A percentile compares a stretch with the other conserved stretches of the same genome.
Conservation (phyloP, 192 early-diverging fungal species). For the Mortierella antarctica region DNA sequence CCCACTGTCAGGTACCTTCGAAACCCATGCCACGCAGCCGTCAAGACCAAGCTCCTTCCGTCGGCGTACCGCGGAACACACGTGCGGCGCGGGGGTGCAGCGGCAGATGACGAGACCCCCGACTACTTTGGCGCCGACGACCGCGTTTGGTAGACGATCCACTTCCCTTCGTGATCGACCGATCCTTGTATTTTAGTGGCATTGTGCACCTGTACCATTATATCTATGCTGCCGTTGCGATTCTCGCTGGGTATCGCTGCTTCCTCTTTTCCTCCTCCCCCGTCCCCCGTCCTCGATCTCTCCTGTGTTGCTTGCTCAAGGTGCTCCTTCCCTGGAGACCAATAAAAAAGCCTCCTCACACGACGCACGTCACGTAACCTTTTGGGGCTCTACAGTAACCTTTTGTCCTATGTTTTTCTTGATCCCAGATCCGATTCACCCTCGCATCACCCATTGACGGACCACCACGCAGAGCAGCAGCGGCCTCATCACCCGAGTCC, state of each 20-base stretch:
- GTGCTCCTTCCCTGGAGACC: no score
- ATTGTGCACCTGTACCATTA: neutral
- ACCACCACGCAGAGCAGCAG: no score
- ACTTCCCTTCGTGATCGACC: neutral
- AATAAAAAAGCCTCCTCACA: no score
- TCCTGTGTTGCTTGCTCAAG: no score
- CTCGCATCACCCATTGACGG: no score
- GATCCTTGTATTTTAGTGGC: slow-evolving; percentile 1
- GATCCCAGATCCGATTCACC: no score
- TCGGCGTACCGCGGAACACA: slow-evolving; percentile 30
- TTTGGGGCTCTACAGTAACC: neutral
- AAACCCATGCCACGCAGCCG: slow-evolving; percentile 45
- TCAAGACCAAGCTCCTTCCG: slow-evolving; percentile 49
- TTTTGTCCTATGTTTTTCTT: neutral
- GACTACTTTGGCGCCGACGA: slow-evolving; percentile 50
- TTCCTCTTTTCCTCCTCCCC: no score
- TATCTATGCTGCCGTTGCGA: neutral
- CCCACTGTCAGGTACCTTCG: slow-evolving; percentile 46
- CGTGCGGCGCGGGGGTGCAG: slow-evolving; percentile 16
- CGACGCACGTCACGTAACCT: no score
- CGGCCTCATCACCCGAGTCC: no score
- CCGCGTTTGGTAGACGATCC: slow-evolving; percentile 39
- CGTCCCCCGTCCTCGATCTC: no score
- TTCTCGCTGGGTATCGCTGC: no score
- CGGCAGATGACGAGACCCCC: slow-evolving; percentile 25